These are phyloP conservation scores for Boletus subparvulus DNA, from an alignment of 768 basidiomycete species.

Conservation along the genomic window DNA sequence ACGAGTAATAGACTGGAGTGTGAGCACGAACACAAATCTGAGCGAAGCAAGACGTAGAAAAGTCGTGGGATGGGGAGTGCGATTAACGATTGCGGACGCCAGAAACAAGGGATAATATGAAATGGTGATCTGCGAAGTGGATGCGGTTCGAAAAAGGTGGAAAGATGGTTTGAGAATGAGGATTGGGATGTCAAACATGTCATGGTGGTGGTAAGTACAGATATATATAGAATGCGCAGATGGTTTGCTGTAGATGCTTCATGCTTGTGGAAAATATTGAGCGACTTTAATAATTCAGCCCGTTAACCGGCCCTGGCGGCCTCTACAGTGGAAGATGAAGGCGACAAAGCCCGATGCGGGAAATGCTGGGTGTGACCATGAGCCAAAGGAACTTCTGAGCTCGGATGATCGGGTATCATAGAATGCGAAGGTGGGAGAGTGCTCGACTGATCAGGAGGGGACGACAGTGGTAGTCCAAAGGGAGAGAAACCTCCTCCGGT, in stretches of 20 bases:
- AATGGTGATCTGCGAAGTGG: constrained; percentile 28
- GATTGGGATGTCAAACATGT: constrained; percentile 35
- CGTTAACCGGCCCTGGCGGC: constrained; percentile 41
- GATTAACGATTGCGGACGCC: constrained; percentile 31
- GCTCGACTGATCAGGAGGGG: constrained; percentile 29
- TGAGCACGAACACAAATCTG: constrained; percentile 20
- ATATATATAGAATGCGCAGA: constrained; percentile 42
- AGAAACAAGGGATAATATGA: constrained; percentile 26
- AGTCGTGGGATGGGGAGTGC: constrained; percentile 24
- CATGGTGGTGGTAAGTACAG: constrained; percentile 38
- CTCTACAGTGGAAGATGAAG: constrained; percentile 40
- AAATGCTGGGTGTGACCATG: constrained; percentile 39
- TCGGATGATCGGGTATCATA: constrained; percentile 37
- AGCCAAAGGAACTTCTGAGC: constrained; percentile 29
- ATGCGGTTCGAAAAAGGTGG: constrained; percentile 28
- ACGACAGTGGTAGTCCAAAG: constrained; percentile 35
- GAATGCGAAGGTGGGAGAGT: constrained; percentile 32
- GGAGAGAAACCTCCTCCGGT: constrained; percentile 31
- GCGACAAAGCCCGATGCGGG: constrained; percentile 39
- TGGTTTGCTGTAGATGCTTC: constrained; percentile 41
- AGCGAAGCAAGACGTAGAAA: constrained; percentile 13
- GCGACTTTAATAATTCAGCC: constrained; percentile 38
- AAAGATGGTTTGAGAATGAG: constrained; percentile 27
- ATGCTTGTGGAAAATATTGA: constrained; percentile 40
- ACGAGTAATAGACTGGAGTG: constrained; percentile 29